Percentiles rank a stretch among this genome's conserved stretches.
Evolutionary conservation across 306 rosid genomes (phyloP).

Genomic region (Ormosia semicastrata): DNA sequence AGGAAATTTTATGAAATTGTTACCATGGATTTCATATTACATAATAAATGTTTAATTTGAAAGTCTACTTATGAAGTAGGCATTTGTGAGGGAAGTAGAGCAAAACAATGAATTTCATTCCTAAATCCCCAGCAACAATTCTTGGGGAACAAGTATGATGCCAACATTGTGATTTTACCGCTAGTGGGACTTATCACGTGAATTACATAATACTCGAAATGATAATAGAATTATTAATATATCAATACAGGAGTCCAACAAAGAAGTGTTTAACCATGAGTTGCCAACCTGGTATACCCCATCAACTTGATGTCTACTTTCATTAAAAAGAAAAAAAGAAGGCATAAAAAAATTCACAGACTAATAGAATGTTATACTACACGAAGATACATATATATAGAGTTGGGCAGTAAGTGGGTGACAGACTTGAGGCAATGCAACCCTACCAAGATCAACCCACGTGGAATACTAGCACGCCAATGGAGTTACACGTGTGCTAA

Average conservation of each 20-base stretch:
- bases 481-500: slow-evolving; percentile 24
- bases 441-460: not conserved
- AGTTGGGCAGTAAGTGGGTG: not conserved
- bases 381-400: not conserved
- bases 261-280: not conserved
- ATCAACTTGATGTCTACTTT: not conserved
- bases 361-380: no score
- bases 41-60: not conserved
- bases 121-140: not conserved
- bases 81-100: not conserved
- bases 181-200: no score
- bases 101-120: not conserved
- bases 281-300: not conserved
- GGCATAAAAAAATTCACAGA: no score
- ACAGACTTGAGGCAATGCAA: not conserved
- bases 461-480: not conserved
- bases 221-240: not conserved
- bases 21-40: not conserved
- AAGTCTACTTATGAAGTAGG: not conserved
- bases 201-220: not conserved
- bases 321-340: no score
- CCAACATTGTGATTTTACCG: not conserved
- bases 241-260: not conserved
- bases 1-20: not conserved
- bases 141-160: not conserved